A percentile compares a stretch with the other conserved stretches of the same genome.
Conservation (phyloP, 257 asterid genomes). For the Verbena officinalis region DNA sequence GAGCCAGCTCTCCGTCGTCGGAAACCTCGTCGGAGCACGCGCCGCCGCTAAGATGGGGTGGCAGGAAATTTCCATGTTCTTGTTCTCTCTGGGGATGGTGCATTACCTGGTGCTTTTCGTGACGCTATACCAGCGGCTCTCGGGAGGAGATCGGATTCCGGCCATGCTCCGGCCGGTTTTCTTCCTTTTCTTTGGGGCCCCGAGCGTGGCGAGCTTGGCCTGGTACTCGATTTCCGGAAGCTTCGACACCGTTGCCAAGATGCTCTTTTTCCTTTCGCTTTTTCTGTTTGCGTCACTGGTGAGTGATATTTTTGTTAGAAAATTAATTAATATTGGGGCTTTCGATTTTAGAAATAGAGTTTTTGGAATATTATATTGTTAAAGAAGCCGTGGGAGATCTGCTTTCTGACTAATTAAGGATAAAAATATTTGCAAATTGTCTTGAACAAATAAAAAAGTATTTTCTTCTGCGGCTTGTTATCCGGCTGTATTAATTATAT, state of each 20-base stretch:
- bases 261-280: slow-evolving; percentile 71
- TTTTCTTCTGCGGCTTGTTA: background rate
- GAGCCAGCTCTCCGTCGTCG: slow-evolving; percentile 64
- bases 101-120: slow-evolving; percentile 75
- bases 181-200: slow-evolving; percentile 64
- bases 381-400: slow-evolving; percentile 31
- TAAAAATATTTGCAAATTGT: background rate
- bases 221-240: slow-evolving; percentile 67
- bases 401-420: slow-evolving; percentile 13
- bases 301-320: slow-evolving; percentile 6
- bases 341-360: too few species aligned
- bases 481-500: too few species aligned
- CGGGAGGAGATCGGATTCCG: slow-evolving; percentile 59
- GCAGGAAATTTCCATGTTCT: slow-evolving; percentile 46
- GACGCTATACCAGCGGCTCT: slow-evolving; percentile 60
- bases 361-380: background rate
- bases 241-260: slow-evolving; percentile 59
- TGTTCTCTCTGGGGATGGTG: slow-evolving; percentile 67
- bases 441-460: background rate
- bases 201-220: slow-evolving; percentile 71
- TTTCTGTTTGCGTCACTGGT: slow-evolving; percentile 70
- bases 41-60: slow-evolving; percentile 80
- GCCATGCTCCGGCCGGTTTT: slow-evolving; percentile 59
- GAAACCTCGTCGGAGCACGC: slow-evolving; percentile 66
- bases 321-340: background rate